phyloP scores from a whole-genome alignment of 1,284 basidiomycete species.

The Ustilago xerochloae region DNA sequence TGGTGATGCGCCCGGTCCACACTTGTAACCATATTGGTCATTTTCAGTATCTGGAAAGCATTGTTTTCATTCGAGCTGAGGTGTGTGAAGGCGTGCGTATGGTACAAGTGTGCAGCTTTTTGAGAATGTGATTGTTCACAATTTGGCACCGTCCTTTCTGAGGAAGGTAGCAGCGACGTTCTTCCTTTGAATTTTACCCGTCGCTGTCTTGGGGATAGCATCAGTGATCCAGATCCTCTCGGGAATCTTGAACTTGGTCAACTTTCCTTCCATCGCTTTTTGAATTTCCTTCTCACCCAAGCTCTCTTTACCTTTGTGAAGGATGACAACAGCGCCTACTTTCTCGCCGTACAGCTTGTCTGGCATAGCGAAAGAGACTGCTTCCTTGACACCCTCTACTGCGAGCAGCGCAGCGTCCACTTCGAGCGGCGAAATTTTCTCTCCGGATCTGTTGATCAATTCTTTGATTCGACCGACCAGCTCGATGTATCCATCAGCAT shows the following conservation, averaged over 20 bases:
- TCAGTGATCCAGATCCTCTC: constrained; percentile 68
- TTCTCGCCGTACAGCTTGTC: constrained; percentile 68
- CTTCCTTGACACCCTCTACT: constrained; percentile 72
- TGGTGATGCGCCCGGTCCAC: constrained; percentile 32
- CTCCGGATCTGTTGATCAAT: constrained; percentile 72
- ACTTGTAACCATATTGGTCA: neutral
- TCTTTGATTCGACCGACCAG: constrained; percentile 69
- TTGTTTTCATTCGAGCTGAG: neutral
- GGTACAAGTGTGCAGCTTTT: neutral
- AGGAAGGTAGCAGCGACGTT: constrained; percentile 62
- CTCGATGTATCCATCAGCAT: constrained; percentile 74
- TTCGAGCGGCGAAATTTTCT: constrained; percentile 78
- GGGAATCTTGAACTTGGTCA: constrained; percentile 69
- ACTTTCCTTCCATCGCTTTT: constrained; percentile 52
- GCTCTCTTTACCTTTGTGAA: constrained; percentile 39
- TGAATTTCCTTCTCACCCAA: constrained; percentile 59
- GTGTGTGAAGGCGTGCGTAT: neutral
- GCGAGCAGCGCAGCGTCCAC: constrained; percentile 72
- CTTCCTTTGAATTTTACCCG: constrained; percentile 65
- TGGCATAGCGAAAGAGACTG: constrained; percentile 70
- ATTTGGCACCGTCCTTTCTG: constrained; percentile 47
- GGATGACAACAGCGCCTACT: constrained; percentile 68
- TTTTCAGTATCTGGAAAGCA: neutral
- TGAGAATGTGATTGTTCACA: constrained; percentile 10
- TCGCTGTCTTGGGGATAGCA: constrained; percentile 68